Percentiles rank a stretch among this genome's conserved stretches.
Evolutionary conservation across 768 basidiomycete species (phyloP).

Genomic region (Trametes cingulata): DNA sequence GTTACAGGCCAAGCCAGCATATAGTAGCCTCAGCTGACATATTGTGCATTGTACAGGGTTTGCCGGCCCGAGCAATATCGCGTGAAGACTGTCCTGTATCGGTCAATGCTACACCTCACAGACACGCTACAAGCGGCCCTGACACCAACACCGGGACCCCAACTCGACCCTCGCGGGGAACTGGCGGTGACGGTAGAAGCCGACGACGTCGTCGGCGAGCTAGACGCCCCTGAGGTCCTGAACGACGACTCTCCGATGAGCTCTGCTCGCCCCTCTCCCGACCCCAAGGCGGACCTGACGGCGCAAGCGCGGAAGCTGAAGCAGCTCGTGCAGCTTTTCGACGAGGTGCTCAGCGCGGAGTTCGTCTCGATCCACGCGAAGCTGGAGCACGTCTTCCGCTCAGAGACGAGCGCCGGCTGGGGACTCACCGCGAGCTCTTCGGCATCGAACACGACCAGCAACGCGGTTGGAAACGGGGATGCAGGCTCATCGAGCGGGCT

Average conservation of each 20-base stretch:
- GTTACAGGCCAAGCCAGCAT: conserved; percentile 5
- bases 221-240: not conserved
- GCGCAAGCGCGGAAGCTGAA: conserved; percentile 22
- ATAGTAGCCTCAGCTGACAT: not conserved
- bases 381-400: conserved; percentile 17
- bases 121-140: conserved; percentile 18
- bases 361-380: conserved; percentile 23
- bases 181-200: not conserved
- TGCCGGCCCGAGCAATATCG: conserved; percentile 78
- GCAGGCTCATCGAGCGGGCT: not conserved
- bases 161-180: not conserved
- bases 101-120: conserved; percentile 46
- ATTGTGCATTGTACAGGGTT: conserved; percentile 47
- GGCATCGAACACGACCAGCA: not conserved
- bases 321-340: conserved; percentile 25
- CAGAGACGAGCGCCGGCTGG: not conserved
- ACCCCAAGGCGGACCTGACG: conserved; percentile 23
- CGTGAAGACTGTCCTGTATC: conserved; percentile 65
- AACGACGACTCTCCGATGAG: not conserved
- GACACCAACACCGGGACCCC: not conserved
- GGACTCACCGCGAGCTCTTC: not conserved
- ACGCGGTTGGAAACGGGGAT: not conserved
- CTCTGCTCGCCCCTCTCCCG: not conserved
- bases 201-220: not conserved
- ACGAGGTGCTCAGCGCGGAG: conserved; percentile 27